Conservation (phyloP, 2,329 filamentous ascomycete genomes). For the Thermothelomyces thermophilus region DNA sequence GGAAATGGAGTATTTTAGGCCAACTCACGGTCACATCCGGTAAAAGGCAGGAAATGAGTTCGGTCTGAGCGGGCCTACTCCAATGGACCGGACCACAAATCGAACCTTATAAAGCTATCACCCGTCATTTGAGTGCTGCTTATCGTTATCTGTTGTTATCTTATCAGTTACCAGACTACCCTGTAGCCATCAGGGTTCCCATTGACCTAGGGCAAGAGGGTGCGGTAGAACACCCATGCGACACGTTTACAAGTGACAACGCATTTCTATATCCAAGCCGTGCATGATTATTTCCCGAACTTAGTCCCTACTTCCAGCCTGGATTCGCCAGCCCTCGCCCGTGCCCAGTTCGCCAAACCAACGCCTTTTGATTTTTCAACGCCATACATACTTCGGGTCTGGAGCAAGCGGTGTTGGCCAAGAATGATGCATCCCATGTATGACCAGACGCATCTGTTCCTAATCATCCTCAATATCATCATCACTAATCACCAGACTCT, state of each 20-base stretch:
- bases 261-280: too few relatives aligned
- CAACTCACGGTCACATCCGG: constrained; percentile 29
- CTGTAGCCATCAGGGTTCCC: too few relatives aligned
- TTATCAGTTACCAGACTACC: too few relatives aligned
- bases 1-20: constrained; percentile 26
- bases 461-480: constrained; percentile 75
- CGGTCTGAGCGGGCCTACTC: constrained; percentile 27
- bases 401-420: neutral
- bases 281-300: too few relatives aligned
- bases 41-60: constrained; percentile 30
- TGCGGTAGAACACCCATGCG: too few relatives aligned
- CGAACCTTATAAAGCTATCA: constrained; percentile 13
- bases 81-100: neutral
- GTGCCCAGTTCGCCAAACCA: too few relatives aligned
- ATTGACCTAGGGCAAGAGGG: too few relatives aligned
- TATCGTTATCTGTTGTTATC: neutral
- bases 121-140: neutral
- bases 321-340: too few relatives aligned
- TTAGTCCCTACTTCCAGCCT: too few relatives aligned
- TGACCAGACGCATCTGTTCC: neutral
- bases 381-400: too few relatives aligned
- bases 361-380: too few relatives aligned
- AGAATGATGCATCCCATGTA: neutral
- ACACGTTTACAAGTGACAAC: too few relatives aligned
- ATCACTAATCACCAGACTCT: constrained; percentile 68